Conservation (phyloP, 805 yeast genomes). For the Kodamaea leandrae region DNA sequence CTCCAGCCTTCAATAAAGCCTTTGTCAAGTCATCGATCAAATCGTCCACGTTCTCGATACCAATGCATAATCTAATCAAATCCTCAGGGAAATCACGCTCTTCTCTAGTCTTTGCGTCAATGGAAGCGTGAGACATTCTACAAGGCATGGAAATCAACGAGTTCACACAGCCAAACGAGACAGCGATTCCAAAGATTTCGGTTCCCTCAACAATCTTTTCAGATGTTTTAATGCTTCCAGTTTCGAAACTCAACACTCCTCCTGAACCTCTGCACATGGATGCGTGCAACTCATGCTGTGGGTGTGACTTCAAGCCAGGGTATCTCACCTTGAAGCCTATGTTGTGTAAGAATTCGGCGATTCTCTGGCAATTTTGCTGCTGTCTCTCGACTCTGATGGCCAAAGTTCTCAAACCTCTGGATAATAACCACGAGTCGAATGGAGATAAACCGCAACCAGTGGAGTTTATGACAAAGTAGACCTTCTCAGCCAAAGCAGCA, state of each 20-base stretch:
- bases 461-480: slow-evolving; percentile 79
- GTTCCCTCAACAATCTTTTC: slow-evolving; percentile 75
- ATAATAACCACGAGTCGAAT: slow-evolving; percentile 85
- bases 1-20: slow-evolving; percentile 69
- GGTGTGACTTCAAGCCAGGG: slow-evolving; percentile 81
- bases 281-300: slow-evolving; percentile 76
- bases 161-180: slow-evolving; percentile 92
- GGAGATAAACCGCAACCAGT: slow-evolving; percentile 92
- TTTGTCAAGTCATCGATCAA: slow-evolving; percentile 73
- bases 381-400: slow-evolving; percentile 80
- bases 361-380: slow-evolving; percentile 71
- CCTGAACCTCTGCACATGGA: slow-evolving; percentile 82
- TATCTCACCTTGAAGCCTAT: slow-evolving; percentile 77
- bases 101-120: slow-evolving; percentile 80
- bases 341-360: slow-evolving; percentile 70
- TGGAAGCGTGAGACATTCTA: slow-evolving; percentile 95
- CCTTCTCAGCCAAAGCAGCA: slow-evolving; percentile 59
- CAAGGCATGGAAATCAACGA: slow-evolving; percentile 92
- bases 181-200: slow-evolving; percentile 81
- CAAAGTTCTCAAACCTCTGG: slow-evolving; percentile 86
- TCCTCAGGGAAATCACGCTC: slow-evolving; percentile 93
- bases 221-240: slow-evolving; percentile 66
- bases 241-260: slow-evolving; percentile 85
- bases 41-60: slow-evolving; percentile 82
- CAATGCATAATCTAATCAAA: slow-evolving; percentile 83